phyloP scores from a whole-genome alignment of 129 eudicot species.

The Dittrichia graveolens region DNA sequence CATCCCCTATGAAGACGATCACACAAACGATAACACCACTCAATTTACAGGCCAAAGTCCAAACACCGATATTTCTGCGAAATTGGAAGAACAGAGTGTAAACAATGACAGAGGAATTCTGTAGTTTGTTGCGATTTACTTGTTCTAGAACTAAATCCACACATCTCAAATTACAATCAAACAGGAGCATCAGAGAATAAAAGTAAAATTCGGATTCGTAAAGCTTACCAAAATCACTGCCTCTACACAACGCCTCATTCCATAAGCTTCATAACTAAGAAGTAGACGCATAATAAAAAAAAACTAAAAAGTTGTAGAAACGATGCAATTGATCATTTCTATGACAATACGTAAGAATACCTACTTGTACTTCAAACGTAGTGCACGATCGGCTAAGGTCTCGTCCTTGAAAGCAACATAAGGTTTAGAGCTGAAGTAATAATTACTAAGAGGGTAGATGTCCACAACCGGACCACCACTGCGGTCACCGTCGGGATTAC shows the following conservation, averaged over 20 bases:
- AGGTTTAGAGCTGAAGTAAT: slow-evolving; percentile 67
- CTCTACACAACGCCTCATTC: slow-evolving; percentile 71
- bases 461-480: slow-evolving; percentile 33
- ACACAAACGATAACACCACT: too few species aligned
- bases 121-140: too few species aligned
- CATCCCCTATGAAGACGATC: background rate
- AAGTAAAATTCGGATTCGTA: background rate
- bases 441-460: slow-evolving; percentile 62
- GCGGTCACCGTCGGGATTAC: slow-evolving; percentile 12
- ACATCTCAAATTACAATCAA: too few species aligned
- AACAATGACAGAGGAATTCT: too few species aligned
- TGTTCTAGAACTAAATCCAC: too few species aligned
- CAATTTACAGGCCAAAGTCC: too few species aligned
- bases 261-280: slow-evolving; percentile 59
- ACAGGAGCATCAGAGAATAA: background rate
- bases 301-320: background rate
- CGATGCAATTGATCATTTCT: background rate
- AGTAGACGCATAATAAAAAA: background rate
- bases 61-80: too few species aligned
- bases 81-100: too few species aligned
- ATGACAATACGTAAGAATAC: background rate
- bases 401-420: slow-evolving; percentile 42
- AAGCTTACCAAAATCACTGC: slow-evolving; percentile 74
- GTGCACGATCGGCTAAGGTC: slow-evolving; percentile 53
- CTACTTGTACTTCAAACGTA: slow-evolving; percentile 69